These are phyloP conservation scores for Plasmodium malariae DNA, from an alignment of 169 alveolate species.

Conservation along the genomic window DNA sequence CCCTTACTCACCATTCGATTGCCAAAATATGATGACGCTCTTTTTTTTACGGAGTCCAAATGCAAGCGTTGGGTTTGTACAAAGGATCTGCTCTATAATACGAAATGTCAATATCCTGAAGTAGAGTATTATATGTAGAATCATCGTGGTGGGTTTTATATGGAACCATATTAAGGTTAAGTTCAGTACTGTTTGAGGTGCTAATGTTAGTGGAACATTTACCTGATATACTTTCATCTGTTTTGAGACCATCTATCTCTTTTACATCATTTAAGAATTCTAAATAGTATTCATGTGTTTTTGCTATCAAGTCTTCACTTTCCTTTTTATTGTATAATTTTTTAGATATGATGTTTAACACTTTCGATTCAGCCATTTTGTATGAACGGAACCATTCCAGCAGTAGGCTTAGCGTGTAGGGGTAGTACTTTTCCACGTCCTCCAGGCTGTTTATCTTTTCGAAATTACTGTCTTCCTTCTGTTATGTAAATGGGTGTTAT, in stretches of 20 bases:
- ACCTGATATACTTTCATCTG: conserved; percentile 6
- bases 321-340: conserved; percentile 34
- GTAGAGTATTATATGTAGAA: conserved; percentile 3
- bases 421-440: conserved; percentile 61
- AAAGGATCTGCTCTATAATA: conserved; percentile 28
- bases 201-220: neutral
- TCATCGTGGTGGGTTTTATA: conserved; percentile 5
- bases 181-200: conserved; percentile 1
- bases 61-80: conserved; percentile 16
- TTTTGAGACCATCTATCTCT: neutral
- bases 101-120: conserved; percentile 21
- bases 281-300: conserved; percentile 44
- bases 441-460: conserved; percentile 19
- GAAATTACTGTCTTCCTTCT: conserved; percentile 60
- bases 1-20: no score
- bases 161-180: neutral
- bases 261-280: conserved; percentile 45
- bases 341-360: conserved; percentile 49
- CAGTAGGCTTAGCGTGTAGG: conserved; percentile 39
- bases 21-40: no score
- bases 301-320: conserved; percentile 36
- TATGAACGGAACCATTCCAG: conserved; percentile 75
- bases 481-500: neutral
- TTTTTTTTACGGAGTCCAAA: conserved; percentile 42
- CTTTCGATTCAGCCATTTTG: conserved; percentile 70